These are phyloP conservation scores for Perkinsus marinus DNA, from an alignment of 169 alveolate genomes.

Conservation along the genomic window DNA sequence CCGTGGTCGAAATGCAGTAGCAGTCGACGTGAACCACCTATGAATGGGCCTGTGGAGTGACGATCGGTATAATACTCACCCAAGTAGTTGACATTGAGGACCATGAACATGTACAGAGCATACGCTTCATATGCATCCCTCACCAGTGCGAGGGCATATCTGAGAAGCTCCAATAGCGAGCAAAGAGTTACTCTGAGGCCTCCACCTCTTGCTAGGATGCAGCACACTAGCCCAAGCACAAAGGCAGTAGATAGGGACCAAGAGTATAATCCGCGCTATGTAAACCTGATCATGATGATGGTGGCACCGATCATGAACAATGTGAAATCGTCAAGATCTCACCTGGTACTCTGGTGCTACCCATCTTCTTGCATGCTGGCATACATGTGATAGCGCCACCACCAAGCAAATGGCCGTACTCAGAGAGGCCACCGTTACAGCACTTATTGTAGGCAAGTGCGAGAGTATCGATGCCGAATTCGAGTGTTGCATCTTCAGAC, in stretches of 20 bases:
- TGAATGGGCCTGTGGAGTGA: neutral
- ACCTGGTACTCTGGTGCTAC: neutral
- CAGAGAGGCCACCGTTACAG: neutral
- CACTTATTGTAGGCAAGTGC: neutral
- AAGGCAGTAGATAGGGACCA: neutral
- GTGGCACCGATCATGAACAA: too few species aligned
- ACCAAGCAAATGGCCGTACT: neutral
- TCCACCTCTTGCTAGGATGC: neutral
- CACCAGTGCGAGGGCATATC: neutral
- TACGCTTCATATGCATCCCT: neutral
- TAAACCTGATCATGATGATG: neutral
- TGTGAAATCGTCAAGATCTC: neutral
- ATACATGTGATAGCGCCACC: neutral
- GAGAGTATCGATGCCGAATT: neutral
- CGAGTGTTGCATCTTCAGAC: neutral
- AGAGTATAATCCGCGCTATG: neutral
- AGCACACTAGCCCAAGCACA: neutral
- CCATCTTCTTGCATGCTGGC: neutral
- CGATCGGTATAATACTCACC: neutral
- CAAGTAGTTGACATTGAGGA: neutral
- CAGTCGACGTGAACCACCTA: neutral
- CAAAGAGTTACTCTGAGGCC: too few species aligned
- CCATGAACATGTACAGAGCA: neutral
- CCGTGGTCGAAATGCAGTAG: neutral
- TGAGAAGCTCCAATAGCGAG: too few species aligned